Evolutionary conservation across 2,329 filamentous ascomycete genomes (phyloP), one percentile per base, ranked within the genome.

Genomic region (Niveomyces coronatus): DNA sequence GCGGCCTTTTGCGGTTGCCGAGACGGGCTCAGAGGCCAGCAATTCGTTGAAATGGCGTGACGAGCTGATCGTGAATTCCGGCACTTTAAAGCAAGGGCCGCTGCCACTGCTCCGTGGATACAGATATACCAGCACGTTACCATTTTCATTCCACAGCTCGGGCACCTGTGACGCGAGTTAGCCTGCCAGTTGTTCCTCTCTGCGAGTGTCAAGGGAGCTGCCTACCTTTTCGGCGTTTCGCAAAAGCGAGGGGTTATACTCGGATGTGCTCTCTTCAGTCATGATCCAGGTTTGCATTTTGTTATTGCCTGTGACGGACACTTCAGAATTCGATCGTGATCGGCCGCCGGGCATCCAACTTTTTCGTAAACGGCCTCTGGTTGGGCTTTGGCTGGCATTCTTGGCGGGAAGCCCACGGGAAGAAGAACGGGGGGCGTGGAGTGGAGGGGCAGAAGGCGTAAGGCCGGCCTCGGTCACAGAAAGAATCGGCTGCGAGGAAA

Each of bases 71-170:
- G 69, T 62, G 23, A 71, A 68, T 20, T 69, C 65, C 24, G 65
- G 64, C 6, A 80, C 67, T 49, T 73, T 78, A 59, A 81, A 80
- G 1, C 73, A 79, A 2, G 76, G 68, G 0, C 70, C 71, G 8
- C 54, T 56, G 9, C 67, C 67, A 42, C 61, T 67, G 5, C 60
- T 58, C 39, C 62, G 66, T 1, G 75, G 64, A 40, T 70, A 70
- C 4, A 82, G 56, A 47, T 76, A 75, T 15, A 82, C 65, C 35
- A 65, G 61, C 17, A 79, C 66, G 43, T 68, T 68, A 27, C 72
- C 76, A 36, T 55, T 60, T 39, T 79, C 74, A 45, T 76, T 73
- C 78, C 78, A 82, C 15, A 82, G 56, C 53, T 82, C 78, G 2
- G 76, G 74, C 4, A 81, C 71, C 74, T 78, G 41, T 10, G 28